phyloP scores from a whole-genome alignment of 2,329 filamentous ascomycete genomes.

The Monosporascus ibericus region DNA sequence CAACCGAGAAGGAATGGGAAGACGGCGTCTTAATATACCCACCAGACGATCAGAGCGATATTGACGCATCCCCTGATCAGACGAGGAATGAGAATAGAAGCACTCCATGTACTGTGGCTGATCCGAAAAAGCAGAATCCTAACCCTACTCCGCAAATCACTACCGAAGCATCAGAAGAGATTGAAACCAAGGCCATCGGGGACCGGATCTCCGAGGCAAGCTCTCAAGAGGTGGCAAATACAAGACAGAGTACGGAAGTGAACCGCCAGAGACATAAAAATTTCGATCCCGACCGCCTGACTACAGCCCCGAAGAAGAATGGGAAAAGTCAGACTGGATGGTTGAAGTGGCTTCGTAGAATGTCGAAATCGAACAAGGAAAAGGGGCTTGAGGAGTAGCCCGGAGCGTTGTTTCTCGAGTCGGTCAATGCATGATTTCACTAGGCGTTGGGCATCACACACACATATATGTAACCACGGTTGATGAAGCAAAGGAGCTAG shows the following conservation, averaged over 20 bases:
- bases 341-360: too few species aligned
- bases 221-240: not conserved
- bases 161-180: not conserved
- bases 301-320: too few species aligned
- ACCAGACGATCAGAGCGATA: not conserved
- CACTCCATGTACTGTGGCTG: not conserved
- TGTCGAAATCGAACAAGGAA: too few species aligned
- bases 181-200: not conserved
- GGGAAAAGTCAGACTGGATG: too few species aligned
- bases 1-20: slow-evolving; percentile 3
- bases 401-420: too few species aligned
- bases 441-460: too few species aligned
- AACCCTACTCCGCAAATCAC: not conserved
- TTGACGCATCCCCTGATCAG: not conserved
- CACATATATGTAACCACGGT: too few species aligned
- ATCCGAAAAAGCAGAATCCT: too few species aligned
- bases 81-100: not conserved
- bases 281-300: too few species aligned
- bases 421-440: too few species aligned
- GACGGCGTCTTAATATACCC: not conserved
- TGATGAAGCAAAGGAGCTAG: too few species aligned
- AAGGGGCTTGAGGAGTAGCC: too few species aligned
- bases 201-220: not conserved
- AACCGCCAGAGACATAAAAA: not conserved
- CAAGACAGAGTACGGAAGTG: not conserved